These are phyloP conservation scores for Phascolomyces articulosus DNA, from an alignment of 371 early-diverging fungal genomes.

Conservation along the genomic window DNA sequence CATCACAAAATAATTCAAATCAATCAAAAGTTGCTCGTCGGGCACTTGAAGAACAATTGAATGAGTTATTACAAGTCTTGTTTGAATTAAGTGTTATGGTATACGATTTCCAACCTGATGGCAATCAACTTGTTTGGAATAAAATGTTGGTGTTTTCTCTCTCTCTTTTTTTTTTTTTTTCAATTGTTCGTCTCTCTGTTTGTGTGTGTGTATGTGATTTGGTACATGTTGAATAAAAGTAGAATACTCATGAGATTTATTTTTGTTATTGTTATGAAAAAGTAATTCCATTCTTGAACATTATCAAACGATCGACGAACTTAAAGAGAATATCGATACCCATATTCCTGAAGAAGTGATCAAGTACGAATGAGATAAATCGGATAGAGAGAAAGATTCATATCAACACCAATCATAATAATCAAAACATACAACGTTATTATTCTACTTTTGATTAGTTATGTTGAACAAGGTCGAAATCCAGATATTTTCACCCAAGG, in stretches of 20 bases:
- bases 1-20: conserved; percentile 7
- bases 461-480: conserved; percentile 70
- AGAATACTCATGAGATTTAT: neutral
- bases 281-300: conserved; percentile 69
- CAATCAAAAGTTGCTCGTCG: conserved; percentile 28
- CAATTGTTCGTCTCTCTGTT: too few relatives aligned
- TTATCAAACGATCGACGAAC: conserved; percentile 59
- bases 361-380: conserved; percentile 31
- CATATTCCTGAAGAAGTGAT: conserved; percentile 75
- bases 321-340: conserved; percentile 60
- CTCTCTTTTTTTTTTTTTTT: neutral
- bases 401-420: too few relatives aligned
- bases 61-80: conserved; percentile 60
- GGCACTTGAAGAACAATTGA: conserved; percentile 59
- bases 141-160: conserved; percentile 57
- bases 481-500: conserved; percentile 77
- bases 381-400: conserved; percentile 1
- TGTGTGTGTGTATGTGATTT: too few relatives aligned
- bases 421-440: too few relatives aligned
- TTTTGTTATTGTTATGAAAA: neutral
- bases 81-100: conserved; percentile 71
- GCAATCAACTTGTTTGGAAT: conserved; percentile 61
- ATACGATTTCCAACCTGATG: conserved; percentile 74
- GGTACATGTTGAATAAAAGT: neutral
- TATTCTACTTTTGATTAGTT: conserved; percentile 31